Base-by-base conservation (phyloP, 2,329 filamentous ascomycete species). In the Colletotrichum sp. region DNA sequence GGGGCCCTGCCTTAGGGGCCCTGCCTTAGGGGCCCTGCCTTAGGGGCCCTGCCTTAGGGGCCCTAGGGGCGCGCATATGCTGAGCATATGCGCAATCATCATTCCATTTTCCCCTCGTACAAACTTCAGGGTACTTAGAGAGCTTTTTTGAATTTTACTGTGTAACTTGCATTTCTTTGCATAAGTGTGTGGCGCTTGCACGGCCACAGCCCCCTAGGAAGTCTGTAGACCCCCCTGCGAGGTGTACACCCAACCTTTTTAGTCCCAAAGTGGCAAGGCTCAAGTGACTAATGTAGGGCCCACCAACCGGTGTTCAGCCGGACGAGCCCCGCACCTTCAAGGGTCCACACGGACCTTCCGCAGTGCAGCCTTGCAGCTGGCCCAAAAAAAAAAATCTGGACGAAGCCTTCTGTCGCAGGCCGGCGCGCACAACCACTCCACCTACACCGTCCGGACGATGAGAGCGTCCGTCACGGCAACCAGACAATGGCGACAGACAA, bases 301-400 rank as follows among this genome's bases (percentile, higher is more conserved):
- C 4, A 3, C 63, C 70, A 66, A 60, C 74, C 70, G 70, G 64
- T 49, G 65, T 74, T 76, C 70, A 76, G 64, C 74, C 74, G 74
- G 18, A 16, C 1, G 8, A 1, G 69, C 39, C 62, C 72, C 69
- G 28, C 69, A 60, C 18, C 39, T 21, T 2, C 44, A 52, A 49
- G 44, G 44, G 44, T 32, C 30, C 59, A 62, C 59, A 62, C 8
- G 18, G 26, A 44, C 34, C 30, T 63, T 21, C 69, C 72, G 62
- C 39, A 69, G 59, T n/a, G 72, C 73, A 76, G 73, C 74, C 74
- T 73, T 69, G 74, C 59, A 73, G 74, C 70, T 55, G n/a, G 64
- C 44, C 44, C 44, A 52, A 60, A 65, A 65, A 76, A 76, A 76
- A 76, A 52, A 74, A 69, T 76, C 65, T 74, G 69, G 74, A 73